A percentile compares a stretch with the other conserved stretches of the same genome.
phyloP scores from a whole-genome alignment of 257 asterid species.

The Solanum corneliomulleri region DNA sequence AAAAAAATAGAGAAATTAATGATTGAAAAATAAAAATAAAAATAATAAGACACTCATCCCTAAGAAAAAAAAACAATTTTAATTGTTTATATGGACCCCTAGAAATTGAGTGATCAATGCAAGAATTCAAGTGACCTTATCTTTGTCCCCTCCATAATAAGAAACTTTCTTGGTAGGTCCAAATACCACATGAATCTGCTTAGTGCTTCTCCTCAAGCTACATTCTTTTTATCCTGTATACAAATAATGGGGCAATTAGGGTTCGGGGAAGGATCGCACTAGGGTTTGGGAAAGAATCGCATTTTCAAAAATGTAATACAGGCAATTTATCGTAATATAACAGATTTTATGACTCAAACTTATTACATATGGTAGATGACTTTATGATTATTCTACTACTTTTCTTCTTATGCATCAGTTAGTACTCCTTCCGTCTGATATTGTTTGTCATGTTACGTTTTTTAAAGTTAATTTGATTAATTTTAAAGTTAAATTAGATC shows the following conservation, averaged over 20 bases:
- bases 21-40: slow-evolving; percentile 1
- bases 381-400: no score
- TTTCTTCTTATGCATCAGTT: no score
- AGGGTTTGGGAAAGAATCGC: neutral
- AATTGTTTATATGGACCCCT: neutral
- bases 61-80: neutral
- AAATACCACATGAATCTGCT: neutral
- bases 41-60: slow-evolving; percentile 4
- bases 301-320: neutral
- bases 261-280: neutral
- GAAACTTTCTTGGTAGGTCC: slow-evolving; percentile 9
- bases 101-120: slow-evolving; percentile 7
- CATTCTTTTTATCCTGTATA: neutral
- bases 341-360: neutral
- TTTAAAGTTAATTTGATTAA: no score
- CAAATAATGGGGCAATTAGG: neutral
- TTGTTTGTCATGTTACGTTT: no score
- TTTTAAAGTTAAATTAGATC: no score
- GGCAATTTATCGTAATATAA: accelerated
- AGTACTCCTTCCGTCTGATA: no score
- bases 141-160: slow-evolving; percentile 17
- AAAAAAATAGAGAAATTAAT: neutral
- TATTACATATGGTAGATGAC: neutral
- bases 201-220: neutral
- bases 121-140: slow-evolving; percentile 23